A percentile compares a stretch with the other conserved stretches of the same genome.
phyloP scores from a whole-genome alignment of 2,329 filamentous ascomycete species.

The Parasarocladium wereldwijsianum region DNA sequence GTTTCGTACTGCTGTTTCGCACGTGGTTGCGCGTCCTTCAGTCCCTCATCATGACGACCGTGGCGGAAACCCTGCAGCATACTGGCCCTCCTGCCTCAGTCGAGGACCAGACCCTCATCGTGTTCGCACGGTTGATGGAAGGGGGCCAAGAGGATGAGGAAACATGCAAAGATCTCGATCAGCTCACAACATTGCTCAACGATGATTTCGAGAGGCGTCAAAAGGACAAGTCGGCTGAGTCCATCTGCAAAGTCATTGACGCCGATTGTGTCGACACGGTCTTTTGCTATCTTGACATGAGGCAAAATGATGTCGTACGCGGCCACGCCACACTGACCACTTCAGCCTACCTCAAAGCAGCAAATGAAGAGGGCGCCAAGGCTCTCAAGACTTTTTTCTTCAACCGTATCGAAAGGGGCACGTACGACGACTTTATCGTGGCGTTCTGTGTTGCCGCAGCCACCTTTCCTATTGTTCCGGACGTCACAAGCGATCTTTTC shows the following conservation, averaged over 20 bases:
- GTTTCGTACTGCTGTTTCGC: background rate
- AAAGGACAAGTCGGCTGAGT: conserved; percentile 24
- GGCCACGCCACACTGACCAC: conserved; percentile 71
- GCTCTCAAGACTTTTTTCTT: conserved; percentile 64
- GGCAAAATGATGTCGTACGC: conserved; percentile 57
- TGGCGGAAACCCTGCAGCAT: conserved; percentile 18
- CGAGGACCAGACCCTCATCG: conserved; percentile 56
- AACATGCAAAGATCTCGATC: conserved; percentile 43
- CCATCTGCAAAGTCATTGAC: conserved; percentile 51
- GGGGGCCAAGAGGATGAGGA: conserved; percentile 72
- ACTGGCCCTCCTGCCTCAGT: conserved; percentile 17
- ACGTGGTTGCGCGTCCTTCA: background rate
- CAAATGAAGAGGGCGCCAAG: conserved; percentile 53
- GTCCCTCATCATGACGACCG: conserved; percentile 17
- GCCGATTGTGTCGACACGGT: conserved; percentile 70
- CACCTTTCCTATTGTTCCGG: conserved; percentile 74
- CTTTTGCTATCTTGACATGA: conserved; percentile 73
- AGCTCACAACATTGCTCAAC: conserved; percentile 43
- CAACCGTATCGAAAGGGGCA: conserved; percentile 53
- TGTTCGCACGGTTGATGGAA: conserved; percentile 81
- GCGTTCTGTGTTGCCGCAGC: conserved; percentile 86
- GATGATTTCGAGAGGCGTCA: conserved; percentile 34
- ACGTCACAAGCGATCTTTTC: conserved; percentile 64
- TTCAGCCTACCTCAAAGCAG: conserved; percentile 70
- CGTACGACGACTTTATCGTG: conserved; percentile 76